Evolutionary conservation across 176 grass and related monocot species (phyloP), one percentile per base, ranked within the genome.

Genomic region (Melocanna baccifera): DNA sequence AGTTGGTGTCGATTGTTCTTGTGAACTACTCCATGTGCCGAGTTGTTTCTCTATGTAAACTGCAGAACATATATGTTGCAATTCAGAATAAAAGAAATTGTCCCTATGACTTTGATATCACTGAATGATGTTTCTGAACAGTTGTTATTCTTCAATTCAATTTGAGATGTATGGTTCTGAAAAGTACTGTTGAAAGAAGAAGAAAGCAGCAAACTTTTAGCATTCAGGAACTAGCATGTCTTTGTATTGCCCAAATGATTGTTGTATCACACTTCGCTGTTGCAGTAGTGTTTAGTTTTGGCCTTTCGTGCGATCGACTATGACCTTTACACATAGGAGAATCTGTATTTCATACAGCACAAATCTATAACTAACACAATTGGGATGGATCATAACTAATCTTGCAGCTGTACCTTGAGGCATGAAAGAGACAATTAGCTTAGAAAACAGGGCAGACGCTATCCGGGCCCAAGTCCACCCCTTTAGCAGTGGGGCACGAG

Each of bases 401-500:
- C 71, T 75, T 70, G 41, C 20, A 69, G 37, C 75, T 73, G 26
- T 88, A 64, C 65, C 25, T 77, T 77, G 36, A 28, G 50, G 45
- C 11, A 71, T 47, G 48, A 57, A 46, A 51, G 13, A 51, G 4
- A 42, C 7, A 48, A 20, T 71, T 67, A 52, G 39, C 68, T 82
- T 78, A 91, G 71, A 91, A 88, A 43, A 91, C 90, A 7, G 90
- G 90, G 43, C 86, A 91, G 29, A 34, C 26, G 23, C 73, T 67
- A 25, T 81, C 77, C 3, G 37, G 46, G 23, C 82, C 74, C 83
- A 88, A 77, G 50, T 83, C 22, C 16, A 97, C 30, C 26, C 88
- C 94, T 87, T 91, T 85, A 2, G 92, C 81, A 0, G 86, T 92
- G 12, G 94, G 94, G 87, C n/a, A n/a, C 4, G 57, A 20, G 12